Evolutionary conservation across 352 stramenopile genomes (phyloP), one percentile per base, ranked within the genome.

Genomic region (Phytopythium chamaehyphon): DNA sequence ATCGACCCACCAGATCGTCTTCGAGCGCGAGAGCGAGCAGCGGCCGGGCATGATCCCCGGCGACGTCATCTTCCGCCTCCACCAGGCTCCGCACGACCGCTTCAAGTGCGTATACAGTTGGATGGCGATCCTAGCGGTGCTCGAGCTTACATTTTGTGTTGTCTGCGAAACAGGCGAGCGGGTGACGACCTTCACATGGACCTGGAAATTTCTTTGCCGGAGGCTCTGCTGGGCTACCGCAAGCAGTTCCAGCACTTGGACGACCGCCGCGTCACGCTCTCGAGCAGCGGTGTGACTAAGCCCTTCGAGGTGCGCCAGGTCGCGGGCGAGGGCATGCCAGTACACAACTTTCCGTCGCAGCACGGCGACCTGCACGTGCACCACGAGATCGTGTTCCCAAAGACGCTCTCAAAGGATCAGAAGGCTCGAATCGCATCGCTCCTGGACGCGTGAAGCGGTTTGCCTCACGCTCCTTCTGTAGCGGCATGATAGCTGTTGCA

Each of bases 121-220:
- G n/a, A n/a, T n/a, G n/a, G n/a, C n/a, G n/a, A n/a, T n/a, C n/a
- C n/a, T n/a, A n/a, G n/a, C n/a, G n/a, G n/a, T n/a, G n/a, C n/a
- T n/a, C n/a, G n/a, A n/a, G n/a, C n/a, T n/a, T n/a, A n/a, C n/a
- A n/a, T n/a, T n/a, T n/a, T n/a, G n/a, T n/a, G n/a, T n/a, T n/a
- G n/a, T n/a, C n/a, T n/a, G n/a, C n/a, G n/a, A n/a, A n/a, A 33
- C 61, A 93, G 96, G 19, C 88, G 96, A 36, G 83, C 96, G 37
- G 88, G 92, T 0, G 88, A 98, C 62, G 83, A 99, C 64, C 74
- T 99, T 19, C 94, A 98, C 63, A 96, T 93, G 47, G 94, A 96
- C 39, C 83, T 98, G 49, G 80, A 94, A 56, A 98, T 99, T 57
- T 90, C 88, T n/a, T 73, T 99, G 36, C 92, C 98, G 39, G 93